Base-by-base conservation (phyloP, 345 rosid species). In the Euphorbia pulcherrima region DNA sequence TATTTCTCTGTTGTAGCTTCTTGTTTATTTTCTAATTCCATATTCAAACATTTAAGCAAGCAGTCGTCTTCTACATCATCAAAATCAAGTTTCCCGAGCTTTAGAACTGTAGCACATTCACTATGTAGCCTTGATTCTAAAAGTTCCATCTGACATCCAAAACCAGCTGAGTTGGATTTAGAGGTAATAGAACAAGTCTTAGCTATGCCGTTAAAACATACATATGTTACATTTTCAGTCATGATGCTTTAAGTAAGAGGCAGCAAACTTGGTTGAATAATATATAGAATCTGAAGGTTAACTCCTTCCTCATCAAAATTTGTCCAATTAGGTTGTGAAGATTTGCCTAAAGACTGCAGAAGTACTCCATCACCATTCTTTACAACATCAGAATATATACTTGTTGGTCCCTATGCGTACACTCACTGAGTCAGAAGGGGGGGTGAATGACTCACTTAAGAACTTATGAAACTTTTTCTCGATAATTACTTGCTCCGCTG, bases 1-100 rank as follows among this genome's bases (percentile, higher is more conserved):
- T n/a, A n/a, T n/a, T n/a, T n/a, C n/a, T 41, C 47, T 41, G 13
- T 41, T 41, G 68, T 65, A 47, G 60, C 72, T 61, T 28, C 66
- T 62, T 74, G 51, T 62, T 77, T 67, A 61, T 64, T 56, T 57
- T 79, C 77, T 30, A 52, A 41, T 28, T 35, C 60, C 69, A 67
- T 63, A 69, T 60, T 17, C 41, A 56, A 59, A 67, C 67, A 51
- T 68, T 68, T 74, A 64, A 64, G 37, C 60, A 81, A 53, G 55
- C 58, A 57, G 60, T 40, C 30, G 57, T 78, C 83, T 64, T 64
- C 81, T 33, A 40, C 44, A 64, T 79, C 78, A 77, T 73, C 76
- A 67, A 85, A 83, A 76, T 77, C 71, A 72, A 76, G 78, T 55
- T 77, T 80, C 74, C 71, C 79, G 55, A 79, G 86, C 72, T 74